Evolutionary conservation across 305 asterid genomes (phyloP), one percentile per base, ranked within the genome.

Genomic region (Plantago lanceolata): DNA sequence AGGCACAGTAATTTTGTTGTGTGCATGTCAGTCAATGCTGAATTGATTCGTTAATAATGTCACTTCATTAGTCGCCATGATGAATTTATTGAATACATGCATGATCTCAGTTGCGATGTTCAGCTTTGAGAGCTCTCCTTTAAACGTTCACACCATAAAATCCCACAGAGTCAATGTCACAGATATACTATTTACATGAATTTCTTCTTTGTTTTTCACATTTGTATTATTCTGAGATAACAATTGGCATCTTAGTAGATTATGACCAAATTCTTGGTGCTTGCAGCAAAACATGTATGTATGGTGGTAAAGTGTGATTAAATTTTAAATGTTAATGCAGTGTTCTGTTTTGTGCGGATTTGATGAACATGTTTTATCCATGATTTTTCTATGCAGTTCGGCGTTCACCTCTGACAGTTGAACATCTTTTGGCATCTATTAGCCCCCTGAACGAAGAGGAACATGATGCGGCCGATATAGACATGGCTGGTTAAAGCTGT

Each of bases 361-460:
- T 54, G 40, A 8, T 19, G 49, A 56, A 53, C 67, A 19, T 33
- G 47, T 26, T 35, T 47, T 19, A 8, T 21, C 17, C n/a, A 55
- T 63, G 24, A 55, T n/a, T 47, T 68, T 55, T 72, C 8, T 61
- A 75, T 68, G 71, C 82, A 35, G 99, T 70, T 69, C 94, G 96
- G 28, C 76, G 78, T 78, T 80, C 88, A 65, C 96, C 97, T 57
- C 80, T 93, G 52, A 73, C 68, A 68, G 79, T 90, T 17, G 90
- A 93, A 61, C 90, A 93, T 68, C 83, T 92, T 31, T 66, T 80
- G 71, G 87, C 88, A 35, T 84, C 96, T 17, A 51, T 84, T 55
- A 70, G 70, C 63, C 66, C 76, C 7, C 51, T 33, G 6, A 74
- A 56, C 17, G 85, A 68, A 47, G 72, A 43, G 58, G 40, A 57